phyloP scores from a whole-genome alignment of 768 basidiomycete genomes.

The Chalciporus piperatus region DNA sequence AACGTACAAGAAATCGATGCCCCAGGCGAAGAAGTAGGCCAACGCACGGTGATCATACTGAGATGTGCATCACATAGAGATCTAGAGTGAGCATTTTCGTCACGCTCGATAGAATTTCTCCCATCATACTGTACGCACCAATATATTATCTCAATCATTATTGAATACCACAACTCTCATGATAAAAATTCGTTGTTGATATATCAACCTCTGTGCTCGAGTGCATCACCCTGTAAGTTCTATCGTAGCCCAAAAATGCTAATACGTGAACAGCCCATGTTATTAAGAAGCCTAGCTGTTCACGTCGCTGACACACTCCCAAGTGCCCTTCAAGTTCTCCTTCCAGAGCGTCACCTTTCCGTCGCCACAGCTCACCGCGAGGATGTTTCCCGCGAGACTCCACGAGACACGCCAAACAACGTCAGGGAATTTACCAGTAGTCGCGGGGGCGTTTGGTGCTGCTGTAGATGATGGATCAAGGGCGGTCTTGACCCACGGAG shows the following conservation, averaged over 20 bases:
- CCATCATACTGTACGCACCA: conserved; percentile 6
- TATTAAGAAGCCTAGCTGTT: conserved; percentile 43
- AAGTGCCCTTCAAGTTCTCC: conserved; percentile 89
- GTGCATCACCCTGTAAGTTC: background rate
- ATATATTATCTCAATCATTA: conserved; percentile 6
- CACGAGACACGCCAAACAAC: conserved; percentile 99
- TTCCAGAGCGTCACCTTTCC: conserved; percentile 99
- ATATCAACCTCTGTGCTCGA: background rate
- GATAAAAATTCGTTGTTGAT: background rate
- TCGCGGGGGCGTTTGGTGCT: conserved; percentile 42
- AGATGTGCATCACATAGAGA: no score
- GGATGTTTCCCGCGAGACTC: conserved; percentile 93
- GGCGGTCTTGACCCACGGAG: conserved; percentile 76
- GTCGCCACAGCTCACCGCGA: conserved; percentile 96
- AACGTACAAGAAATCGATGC: no score
- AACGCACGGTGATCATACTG: no score
- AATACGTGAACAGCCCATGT: no score
- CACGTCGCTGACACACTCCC: conserved; percentile 98
- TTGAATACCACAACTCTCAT: conserved; percentile 4
- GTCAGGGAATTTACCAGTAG: conserved; percentile 86
- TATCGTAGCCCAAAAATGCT: background rate
- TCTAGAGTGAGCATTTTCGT: background rate
- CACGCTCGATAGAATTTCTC: conserved; percentile 14
- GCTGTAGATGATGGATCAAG: conserved; percentile 66
- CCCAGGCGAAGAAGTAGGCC: no score